These are phyloP conservation scores for Trichophyton mentagrophytes DNA, from an alignment of 2,329 filamentous ascomycete genomes.

Conservation along the genomic window DNA sequence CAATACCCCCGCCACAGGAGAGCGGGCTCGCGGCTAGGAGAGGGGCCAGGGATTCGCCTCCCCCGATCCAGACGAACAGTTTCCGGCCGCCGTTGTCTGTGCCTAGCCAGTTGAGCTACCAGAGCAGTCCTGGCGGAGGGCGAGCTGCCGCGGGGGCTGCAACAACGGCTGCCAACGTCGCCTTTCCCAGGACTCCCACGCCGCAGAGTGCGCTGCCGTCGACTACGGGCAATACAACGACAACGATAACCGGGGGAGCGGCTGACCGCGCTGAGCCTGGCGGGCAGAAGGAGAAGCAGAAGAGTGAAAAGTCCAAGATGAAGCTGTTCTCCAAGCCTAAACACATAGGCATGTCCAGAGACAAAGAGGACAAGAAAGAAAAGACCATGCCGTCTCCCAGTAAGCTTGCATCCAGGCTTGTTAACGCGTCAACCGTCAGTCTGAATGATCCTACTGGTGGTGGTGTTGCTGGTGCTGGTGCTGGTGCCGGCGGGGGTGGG, in stretches of 20 bases:
- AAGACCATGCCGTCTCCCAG: slow-evolving; percentile 47
- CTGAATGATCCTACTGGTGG: slow-evolving; percentile 39
- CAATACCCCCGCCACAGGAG: slow-evolving; percentile 33
- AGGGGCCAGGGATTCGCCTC: slow-evolving; percentile 25
- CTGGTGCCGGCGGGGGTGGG: neutral
- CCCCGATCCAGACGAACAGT: slow-evolving; percentile 18
- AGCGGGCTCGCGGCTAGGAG: slow-evolving; percentile 20
- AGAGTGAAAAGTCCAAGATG: slow-evolving; percentile 52
- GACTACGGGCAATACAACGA: neutral
- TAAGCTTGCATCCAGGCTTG: slow-evolving; percentile 41
- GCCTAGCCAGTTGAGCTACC: slow-evolving; percentile 26
- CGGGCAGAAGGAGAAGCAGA: slow-evolving; percentile 29
- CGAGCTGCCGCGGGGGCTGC: slow-evolving; percentile 40
- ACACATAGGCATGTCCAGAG: slow-evolving; percentile 49
- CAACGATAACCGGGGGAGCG: neutral
- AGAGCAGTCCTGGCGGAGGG: slow-evolving; percentile 40
- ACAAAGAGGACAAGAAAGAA: slow-evolving; percentile 43
- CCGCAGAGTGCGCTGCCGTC: neutral
- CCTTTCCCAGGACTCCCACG: slow-evolving; percentile 41
- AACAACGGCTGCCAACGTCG: slow-evolving; percentile 49
- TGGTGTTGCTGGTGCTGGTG: neutral
- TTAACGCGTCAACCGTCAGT: slow-evolving; percentile 49
- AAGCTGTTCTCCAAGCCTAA: slow-evolving; percentile 58
- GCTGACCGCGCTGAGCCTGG: slow-evolving; percentile 12
- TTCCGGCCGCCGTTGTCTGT: slow-evolving; percentile 13